Base-by-base conservation (phyloP, 331 rosid species). In the Cydonia oblonga region DNA sequence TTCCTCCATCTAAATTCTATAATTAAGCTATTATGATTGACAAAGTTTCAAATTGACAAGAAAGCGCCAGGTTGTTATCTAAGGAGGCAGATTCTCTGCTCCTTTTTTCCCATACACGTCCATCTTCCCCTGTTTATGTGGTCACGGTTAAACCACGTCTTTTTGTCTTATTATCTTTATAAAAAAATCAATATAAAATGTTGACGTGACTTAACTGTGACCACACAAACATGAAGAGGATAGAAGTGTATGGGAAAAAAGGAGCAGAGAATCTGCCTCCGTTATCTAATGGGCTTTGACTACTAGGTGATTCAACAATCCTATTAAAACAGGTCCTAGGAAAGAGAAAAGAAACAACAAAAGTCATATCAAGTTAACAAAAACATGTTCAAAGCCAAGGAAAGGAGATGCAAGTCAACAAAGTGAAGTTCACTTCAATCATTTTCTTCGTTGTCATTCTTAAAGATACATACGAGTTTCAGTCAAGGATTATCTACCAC, bases 401-500 rank as follows among this genome's bases (percentile, higher is more conserved):
- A 73, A 78, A 57, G 79, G 76, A 75, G 76, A 64, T 76, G 69
- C 68, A 74, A 78, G 87, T 86, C 88, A 81, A 85, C 77, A 81
- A 78, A 79, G 82, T 75, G 80, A 68, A 80, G 72, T 69, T 77
- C 79, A 59, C 69, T 85, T 81, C 83, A 76, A 75, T 84, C 77
- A 82, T 75, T 72, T 78, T 69, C 59, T 32, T 25, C 67, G 84
- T 53, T 77, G 71, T 58, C 82, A 75, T 76, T 74, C 72, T 56
- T 29, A 71, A 75, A 74, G 40, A 65, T 76, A 78, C 75, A 54
- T 60, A 5, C 59, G 79, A 68, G 75, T 70, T 62, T 20, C 73
- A 42, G 75, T 80, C 86, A 79, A 82, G 67, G 83, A 76, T 67
- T 73, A 86, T 85, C 86, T 60, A 77, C 85, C 49, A 69, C 85